A percentile compares a stretch with the other conserved stretches of the same genome.
These are phyloP conservation scores for Malassezia sympodialis DNA, from an alignment of 1,284 basidiomycete genomes.

Conservation along the genomic window DNA sequence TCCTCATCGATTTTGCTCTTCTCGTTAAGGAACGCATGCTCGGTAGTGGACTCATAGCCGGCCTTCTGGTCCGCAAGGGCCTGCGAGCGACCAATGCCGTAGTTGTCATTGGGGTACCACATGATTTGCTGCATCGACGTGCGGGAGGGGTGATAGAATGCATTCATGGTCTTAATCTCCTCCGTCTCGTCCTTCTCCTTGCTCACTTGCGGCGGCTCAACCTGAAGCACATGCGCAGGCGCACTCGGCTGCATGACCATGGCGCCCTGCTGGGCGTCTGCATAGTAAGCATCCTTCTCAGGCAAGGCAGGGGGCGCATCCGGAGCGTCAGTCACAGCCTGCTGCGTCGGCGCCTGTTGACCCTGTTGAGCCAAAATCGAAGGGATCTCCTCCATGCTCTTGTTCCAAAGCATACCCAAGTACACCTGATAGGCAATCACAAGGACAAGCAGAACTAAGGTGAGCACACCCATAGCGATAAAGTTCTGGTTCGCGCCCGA, in stretches of 20 bases:
- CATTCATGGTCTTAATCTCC: constrained; percentile 13
- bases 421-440: constrained; percentile 11
- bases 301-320: not conserved
- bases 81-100: constrained; percentile 37
- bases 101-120: constrained; percentile 45
- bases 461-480: constrained; percentile 17
- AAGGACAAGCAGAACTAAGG: constrained; percentile 6
- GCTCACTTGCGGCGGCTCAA: constrained; percentile 6
- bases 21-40: constrained; percentile 35
- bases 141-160: constrained; percentile 39
- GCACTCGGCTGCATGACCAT: constrained; percentile 12
- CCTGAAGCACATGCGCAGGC: constrained; percentile 17
- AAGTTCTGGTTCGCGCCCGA: constrained; percentile 6
- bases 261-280: constrained; percentile 17
- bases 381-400: not conserved
- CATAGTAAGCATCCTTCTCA: constrained; percentile 23
- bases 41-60: constrained; percentile 34
- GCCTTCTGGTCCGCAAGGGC: constrained; percentile 32
- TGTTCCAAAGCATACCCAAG: constrained; percentile 3
- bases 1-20: constrained; percentile 39
- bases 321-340: not conserved
- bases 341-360: not conserved
- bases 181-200: constrained; percentile 9
- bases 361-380: not conserved
- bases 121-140: constrained; percentile 36